phyloP scores from a whole-genome alignment of 768 basidiomycete species.

The Imleria badia region DNA sequence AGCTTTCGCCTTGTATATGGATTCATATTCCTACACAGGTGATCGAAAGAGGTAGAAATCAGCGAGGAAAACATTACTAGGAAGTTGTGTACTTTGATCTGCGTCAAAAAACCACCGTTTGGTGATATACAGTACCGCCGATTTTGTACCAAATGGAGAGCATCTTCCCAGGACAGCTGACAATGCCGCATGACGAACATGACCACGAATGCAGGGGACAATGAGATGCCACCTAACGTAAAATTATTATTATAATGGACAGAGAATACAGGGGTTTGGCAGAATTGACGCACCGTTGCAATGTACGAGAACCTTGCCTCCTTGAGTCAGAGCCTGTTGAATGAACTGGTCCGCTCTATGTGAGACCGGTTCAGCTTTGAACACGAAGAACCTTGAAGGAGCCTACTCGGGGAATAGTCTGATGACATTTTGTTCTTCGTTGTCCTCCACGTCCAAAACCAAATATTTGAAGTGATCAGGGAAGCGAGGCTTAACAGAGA shows the following conservation, averaged over 20 bases:
- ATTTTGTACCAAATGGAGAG: conserved; percentile 85
- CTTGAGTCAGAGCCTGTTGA: conserved; percentile 51
- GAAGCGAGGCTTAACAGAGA: conserved; percentile 85
- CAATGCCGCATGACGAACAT: conserved; percentile 93
- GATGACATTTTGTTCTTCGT: conserved; percentile 93
- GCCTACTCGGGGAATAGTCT: conserved; percentile 82
- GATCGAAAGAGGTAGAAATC: conserved; percentile 2
- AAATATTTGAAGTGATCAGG: conserved; percentile 76
- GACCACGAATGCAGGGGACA: conserved; percentile 86
- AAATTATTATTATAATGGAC: background rate
- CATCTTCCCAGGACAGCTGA: conserved; percentile 83
- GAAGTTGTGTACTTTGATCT: conserved; percentile 68
- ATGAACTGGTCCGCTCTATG: conserved; percentile 76
- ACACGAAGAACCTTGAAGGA: background rate
- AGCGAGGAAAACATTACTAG: background rate
- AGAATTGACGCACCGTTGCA: conserved; percentile 66
- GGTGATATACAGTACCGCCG: conserved; percentile 92
- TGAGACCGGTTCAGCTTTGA: background rate
- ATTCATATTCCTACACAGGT: conserved; percentile 76
- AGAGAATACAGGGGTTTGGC: background rate
- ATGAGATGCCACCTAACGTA: conserved; percentile 72
- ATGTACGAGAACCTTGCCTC: conserved; percentile 82
- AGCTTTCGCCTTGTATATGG: conserved; percentile 79
- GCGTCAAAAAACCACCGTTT: conserved; percentile 87
- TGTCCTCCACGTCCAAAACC: conserved; percentile 85